Base-by-base conservation (phyloP, 1,284 basidiomycete genomes). In the Salmacisia buchloeana region DNA sequence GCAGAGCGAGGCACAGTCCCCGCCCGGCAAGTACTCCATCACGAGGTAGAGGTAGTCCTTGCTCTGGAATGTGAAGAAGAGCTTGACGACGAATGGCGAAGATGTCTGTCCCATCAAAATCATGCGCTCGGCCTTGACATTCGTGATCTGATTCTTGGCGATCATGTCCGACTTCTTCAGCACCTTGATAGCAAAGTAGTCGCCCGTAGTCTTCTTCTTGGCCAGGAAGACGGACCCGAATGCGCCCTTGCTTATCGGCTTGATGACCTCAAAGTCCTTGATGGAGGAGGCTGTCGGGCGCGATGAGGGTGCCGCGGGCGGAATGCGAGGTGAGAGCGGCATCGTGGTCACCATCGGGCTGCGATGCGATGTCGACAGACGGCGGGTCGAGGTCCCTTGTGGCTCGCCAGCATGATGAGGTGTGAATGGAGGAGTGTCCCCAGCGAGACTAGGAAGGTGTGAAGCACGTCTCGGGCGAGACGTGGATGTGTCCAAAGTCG, bases 111-210 rank as follows among this genome's bases (percentile, higher is more conserved):
- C 94, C 96, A 98, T 98, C 70, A 99, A 85, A 76, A 99, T 98
- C 87, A 94, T 97, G 63, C 96, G 86, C 83, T 99, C 96, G 2
- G 96, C 96, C 82, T 97, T 98, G 81, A 98, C 94, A 78, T 98
- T 99, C 62, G 96, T 98, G 81, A 99, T 96, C 82, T 99, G 96
- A 83, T 98, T 98, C 86, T 99, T 99, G 56, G 96, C 92, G 78
- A 99, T 97, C 96, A 99, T 99, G 82, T 99, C 96, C 31, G 93
- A 92, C 84, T 99, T 99, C 83, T 96, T 97, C 73, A 98, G 83
- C 35, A 97, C 93, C 82, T 99, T 99, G 86, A 99, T 96, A 31
- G 96, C 96, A 82, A 89, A 99, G 82, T 97, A 97, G 81, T 98
- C 96, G 60, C 96, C 96, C 0, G 96, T 98, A 3, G 87, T 89